A percentile compares a stretch with the other conserved stretches of the same genome.
phyloP scores from a whole-genome alignment of 495 filamentous ascomycete genomes.

The Hyaloscypha finlandica region DNA sequence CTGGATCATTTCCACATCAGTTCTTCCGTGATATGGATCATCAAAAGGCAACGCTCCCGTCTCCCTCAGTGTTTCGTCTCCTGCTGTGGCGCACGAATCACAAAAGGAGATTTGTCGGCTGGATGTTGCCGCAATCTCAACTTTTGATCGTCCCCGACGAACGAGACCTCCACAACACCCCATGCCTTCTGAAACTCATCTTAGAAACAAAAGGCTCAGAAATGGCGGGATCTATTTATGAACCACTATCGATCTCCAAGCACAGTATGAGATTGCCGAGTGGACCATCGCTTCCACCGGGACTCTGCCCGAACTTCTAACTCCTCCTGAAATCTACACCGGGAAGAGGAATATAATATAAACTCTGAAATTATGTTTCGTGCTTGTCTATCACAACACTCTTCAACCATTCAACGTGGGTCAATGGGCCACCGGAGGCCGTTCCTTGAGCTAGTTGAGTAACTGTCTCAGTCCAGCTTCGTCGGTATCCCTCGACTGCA shows the following conservation, averaged over 20 bases:
- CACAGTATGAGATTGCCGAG: neutral
- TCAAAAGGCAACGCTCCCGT: neutral
- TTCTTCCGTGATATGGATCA: too few relatives aligned
- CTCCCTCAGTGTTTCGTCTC: neutral
- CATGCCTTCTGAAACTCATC: neutral
- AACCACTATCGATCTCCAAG: neutral
- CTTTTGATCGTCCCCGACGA: neutral
- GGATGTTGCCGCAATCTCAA: neutral
- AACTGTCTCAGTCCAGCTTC: neutral
- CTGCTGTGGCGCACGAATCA: neutral
- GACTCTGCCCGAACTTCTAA: neutral
- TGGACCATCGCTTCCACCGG: neutral
- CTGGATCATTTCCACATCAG: conserved; percentile 2
- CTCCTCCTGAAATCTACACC: neutral
- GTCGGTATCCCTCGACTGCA: neutral
- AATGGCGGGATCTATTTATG: neutral
- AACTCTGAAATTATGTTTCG: neutral
- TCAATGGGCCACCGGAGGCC: neutral
- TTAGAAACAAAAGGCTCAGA: neutral
- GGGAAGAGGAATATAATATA: neutral
- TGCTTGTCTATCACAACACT: neutral
- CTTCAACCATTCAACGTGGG: neutral
- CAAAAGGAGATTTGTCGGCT: conserved; percentile 1
- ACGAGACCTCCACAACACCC: neutral
- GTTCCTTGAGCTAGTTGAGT: neutral